Conservation (phyloP, 1,284 basidiomycete genomes). For the Xerocomus amazonicus region DNA sequence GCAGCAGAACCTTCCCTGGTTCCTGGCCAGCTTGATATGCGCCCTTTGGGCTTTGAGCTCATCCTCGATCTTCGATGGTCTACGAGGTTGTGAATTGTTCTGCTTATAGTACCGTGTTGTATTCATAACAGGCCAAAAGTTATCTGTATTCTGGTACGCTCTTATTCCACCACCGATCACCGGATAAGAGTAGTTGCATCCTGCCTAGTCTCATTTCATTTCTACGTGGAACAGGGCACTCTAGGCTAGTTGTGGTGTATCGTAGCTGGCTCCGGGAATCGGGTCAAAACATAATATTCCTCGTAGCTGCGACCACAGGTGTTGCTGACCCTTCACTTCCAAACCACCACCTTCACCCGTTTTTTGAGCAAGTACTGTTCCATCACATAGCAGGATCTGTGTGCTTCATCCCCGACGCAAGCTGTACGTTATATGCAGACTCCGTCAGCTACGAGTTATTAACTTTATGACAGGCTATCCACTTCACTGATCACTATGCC, state of each 20-base stretch:
- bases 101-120: conserved; percentile 22
- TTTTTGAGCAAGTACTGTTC: too few species aligned
- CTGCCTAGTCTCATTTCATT: too few species aligned
- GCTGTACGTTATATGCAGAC: too few species aligned
- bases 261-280: not conserved
- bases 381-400: too few species aligned
- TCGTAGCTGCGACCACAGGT: too few species aligned
- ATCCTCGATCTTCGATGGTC: conserved; percentile 71
- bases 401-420: too few species aligned
- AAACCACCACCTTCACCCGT: too few species aligned
- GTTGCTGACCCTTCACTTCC: too few species aligned
- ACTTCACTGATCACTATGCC: too few species aligned
- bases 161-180: not conserved
- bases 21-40: conserved; percentile 63
- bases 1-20: conserved; percentile 24
- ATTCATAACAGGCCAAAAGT: conserved; percentile 16
- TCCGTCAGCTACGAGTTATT: too few species aligned
- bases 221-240: not conserved
- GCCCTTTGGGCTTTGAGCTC: conserved; percentile 66
- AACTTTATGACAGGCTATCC: too few species aligned
- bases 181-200: not conserved
- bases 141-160: conserved; percentile 12
- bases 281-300: too few species aligned
- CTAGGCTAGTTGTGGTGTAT: not conserved
- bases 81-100: conserved; percentile 24